Conservation (phyloP, 176 grass and related monocot species). For the Musa beccarii region DNA sequence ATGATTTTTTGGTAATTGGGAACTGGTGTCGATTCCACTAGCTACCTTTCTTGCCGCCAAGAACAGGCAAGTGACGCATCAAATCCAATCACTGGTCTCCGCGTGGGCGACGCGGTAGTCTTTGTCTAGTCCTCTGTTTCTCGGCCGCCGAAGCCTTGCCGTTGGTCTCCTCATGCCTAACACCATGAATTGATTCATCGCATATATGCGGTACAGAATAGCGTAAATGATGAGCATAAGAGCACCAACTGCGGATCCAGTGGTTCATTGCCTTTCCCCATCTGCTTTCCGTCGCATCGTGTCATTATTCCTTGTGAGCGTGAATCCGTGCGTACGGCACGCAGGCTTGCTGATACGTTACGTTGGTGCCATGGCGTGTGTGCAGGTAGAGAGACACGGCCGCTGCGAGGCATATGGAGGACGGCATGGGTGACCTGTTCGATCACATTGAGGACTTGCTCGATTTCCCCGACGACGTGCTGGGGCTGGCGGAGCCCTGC, state of each 20-base stretch:
- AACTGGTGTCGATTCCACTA: not conserved
- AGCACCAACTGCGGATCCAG: too few relatives aligned
- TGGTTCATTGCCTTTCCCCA: too few relatives aligned
- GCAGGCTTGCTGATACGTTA: not conserved
- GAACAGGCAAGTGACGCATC: slow-evolving; percentile 1
- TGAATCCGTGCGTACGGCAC: too few relatives aligned
- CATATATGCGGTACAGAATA: too few relatives aligned
- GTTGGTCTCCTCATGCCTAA: too few relatives aligned
- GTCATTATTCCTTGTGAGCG: too few relatives aligned
- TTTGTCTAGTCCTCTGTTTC: too few relatives aligned
- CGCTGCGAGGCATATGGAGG: not conserved
- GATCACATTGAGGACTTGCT: slow-evolving; percentile 98
- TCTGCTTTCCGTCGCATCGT: too few relatives aligned
- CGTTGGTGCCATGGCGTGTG: not conserved
- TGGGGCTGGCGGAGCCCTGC: slow-evolving; percentile 46
- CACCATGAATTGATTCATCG: too few relatives aligned
- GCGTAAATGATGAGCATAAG: too few relatives aligned
- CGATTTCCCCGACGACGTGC: slow-evolving; percentile 62
- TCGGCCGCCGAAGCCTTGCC: too few relatives aligned
- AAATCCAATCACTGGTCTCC: not conserved
- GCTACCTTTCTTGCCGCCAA: not conserved
- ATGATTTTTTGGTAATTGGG: too few relatives aligned
- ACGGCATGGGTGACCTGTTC: slow-evolving; percentile 46
- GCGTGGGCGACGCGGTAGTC: not conserved
- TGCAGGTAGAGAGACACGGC: not conserved